Evolutionary conservation across 1,284 basidiomycete species (phyloP).

Genomic region (Melampsora americana): DNA sequence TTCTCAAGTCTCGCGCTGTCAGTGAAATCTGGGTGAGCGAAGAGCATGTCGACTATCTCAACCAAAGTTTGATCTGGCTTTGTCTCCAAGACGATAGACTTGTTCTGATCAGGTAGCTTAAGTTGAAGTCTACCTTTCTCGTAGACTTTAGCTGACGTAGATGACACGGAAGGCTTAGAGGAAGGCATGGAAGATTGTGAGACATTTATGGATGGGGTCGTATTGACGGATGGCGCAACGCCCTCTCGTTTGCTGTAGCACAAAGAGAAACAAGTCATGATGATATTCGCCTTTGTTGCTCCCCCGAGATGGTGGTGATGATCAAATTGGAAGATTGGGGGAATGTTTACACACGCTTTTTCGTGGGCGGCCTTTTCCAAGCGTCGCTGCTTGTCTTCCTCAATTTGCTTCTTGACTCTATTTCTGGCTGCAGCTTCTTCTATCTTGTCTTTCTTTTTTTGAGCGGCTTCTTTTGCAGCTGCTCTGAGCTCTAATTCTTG

Average conservation of each 20-base stretch:
- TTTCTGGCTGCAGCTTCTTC: slow-evolving; percentile 78
- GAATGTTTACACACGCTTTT: slow-evolving; percentile 61
- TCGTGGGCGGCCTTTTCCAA: slow-evolving; percentile 80
- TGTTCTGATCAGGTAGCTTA: neutral
- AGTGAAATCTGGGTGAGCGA: slow-evolving; percentile 16
- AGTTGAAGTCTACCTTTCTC: slow-evolving; percentile 20
- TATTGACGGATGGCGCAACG: neutral
- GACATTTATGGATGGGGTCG: neutral
- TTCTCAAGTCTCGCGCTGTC: neutral
- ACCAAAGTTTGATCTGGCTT: slow-evolving; percentile 12
- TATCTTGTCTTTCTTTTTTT: slow-evolving; percentile 77
- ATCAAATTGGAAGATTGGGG: neutral
- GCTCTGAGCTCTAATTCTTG: slow-evolving; percentile 73
- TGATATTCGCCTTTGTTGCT: neutral
- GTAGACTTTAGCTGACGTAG: slow-evolving; percentile 4
- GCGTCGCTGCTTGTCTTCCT: slow-evolving; percentile 82
- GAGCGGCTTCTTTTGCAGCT: slow-evolving; percentile 71
- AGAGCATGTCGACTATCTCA: slow-evolving; percentile 8
- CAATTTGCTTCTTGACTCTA: slow-evolving; percentile 84
- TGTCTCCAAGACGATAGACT: neutral
- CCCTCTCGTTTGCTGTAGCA: slow-evolving; percentile 9
- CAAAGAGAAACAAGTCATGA: neutral
- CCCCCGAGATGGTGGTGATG: neutral
- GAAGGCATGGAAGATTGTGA: neutral
- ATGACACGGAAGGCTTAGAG: neutral